Evolutionary conservation across 139 green algal species (phyloP).

Genomic region (Spirogloea muscicola): DNA sequence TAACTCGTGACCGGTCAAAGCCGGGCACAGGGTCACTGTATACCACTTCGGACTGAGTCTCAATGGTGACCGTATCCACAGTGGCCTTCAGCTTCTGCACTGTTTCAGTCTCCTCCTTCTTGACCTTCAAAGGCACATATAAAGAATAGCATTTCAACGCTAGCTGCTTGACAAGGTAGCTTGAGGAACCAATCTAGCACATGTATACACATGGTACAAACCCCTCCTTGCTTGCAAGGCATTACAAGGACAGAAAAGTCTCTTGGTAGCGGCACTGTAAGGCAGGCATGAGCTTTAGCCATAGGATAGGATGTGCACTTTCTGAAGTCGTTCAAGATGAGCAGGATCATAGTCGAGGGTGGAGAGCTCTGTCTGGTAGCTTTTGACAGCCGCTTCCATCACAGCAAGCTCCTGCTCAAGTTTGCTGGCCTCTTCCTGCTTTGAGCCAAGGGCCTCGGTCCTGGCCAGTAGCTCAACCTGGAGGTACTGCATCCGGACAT

Average conservation of each 20-base stretch:
- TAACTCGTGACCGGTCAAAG: constrained; percentile 58
- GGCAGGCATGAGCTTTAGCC: too few species aligned
- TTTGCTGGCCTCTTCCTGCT: constrained; percentile 67
- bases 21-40: constrained; percentile 71
- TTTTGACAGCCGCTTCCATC: constrained; percentile 9
- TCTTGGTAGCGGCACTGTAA: too few species aligned
- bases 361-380: too few species aligned
- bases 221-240: too few species aligned
- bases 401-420: constrained; percentile 54
- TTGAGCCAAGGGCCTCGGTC: constrained; percentile 63
- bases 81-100: neutral
- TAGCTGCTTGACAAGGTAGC: too few species aligned
- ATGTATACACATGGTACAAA: too few species aligned
- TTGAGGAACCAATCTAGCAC: too few species aligned
- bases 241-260: too few species aligned
- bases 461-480: constrained; percentile 74
- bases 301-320: too few species aligned
- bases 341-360: too few species aligned
- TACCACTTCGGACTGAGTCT: constrained; percentile 60
- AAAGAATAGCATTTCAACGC: too few species aligned
- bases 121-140: constrained; percentile 3
- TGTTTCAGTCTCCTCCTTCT: constrained; percentile 5
- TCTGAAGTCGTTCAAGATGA: too few species aligned
- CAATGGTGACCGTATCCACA: neutral
- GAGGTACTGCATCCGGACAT: constrained; percentile 69